These are phyloP conservation scores for Mortierella sp. DNA, from an alignment of 371 early-diverging fungal genomes.

Conservation along the genomic window DNA sequence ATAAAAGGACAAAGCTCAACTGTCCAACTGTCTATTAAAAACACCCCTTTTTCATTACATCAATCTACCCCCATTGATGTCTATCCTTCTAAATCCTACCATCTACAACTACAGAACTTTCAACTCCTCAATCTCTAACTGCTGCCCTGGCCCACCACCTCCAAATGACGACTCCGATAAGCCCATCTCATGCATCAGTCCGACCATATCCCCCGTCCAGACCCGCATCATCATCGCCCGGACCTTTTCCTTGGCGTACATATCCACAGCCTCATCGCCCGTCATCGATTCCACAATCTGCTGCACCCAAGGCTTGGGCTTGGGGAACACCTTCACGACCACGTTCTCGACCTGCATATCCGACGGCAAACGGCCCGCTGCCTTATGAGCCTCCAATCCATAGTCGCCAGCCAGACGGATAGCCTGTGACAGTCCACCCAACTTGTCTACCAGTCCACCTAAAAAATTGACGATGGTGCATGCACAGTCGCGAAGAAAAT, in stretches of 20 bases:
- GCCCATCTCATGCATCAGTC: conserved; percentile 33
- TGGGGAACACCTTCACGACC: conserved; percentile 59
- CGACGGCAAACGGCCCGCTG: conserved; percentile 31
- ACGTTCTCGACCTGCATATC: conserved; percentile 41
- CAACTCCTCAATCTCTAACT: conserved; percentile 41
- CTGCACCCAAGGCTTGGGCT: conserved; percentile 51
- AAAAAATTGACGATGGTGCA: not conserved
- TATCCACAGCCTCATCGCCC: conserved; percentile 53
- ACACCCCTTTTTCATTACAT: not conserved
- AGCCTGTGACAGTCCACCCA: conserved; percentile 61
- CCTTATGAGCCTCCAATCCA: conserved; percentile 55
- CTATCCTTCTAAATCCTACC: not conserved
- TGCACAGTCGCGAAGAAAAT: not conserved
- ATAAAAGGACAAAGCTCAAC: too few relatives aligned
- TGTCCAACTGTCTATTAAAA: conserved; percentile 11
- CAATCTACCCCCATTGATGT: not conserved
- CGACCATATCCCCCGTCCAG: conserved; percentile 40
- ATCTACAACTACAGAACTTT: conserved; percentile 7
- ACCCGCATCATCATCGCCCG: conserved; percentile 44
- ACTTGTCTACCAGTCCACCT: conserved; percentile 67
- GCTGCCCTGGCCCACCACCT: not conserved
- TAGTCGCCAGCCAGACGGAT: conserved; percentile 59
- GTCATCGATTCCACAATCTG: conserved; percentile 46
- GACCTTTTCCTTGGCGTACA: conserved; percentile 52
- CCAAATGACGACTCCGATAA: conserved; percentile 12